Conservation (phyloP, 805 yeast species). For the Kazachstania africana region DNA sequence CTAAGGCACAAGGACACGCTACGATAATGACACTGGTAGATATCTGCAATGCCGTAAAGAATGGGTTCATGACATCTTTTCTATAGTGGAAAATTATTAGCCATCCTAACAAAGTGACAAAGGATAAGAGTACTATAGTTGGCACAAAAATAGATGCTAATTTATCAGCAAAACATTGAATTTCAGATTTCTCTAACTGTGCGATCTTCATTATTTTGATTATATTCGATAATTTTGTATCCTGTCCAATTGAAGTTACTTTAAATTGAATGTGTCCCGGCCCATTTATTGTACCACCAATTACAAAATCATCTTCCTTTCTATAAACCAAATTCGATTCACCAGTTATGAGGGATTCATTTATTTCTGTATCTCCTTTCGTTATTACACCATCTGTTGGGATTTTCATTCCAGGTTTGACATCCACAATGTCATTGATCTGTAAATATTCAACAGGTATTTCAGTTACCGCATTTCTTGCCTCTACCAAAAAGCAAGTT, state of each 20-base stretch:
- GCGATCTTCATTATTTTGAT: constrained; percentile 81
- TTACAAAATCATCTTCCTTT: constrained; percentile 44
- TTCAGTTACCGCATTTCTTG: constrained; percentile 2
- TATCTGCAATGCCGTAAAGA: constrained; percentile 45
- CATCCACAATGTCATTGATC: constrained; percentile 59
- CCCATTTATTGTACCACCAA: constrained; percentile 89
- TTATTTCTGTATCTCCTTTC: constrained; percentile 70
- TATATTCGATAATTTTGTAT: constrained; percentile 79
- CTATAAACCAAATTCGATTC: constrained; percentile 74
- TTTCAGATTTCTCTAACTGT: constrained; percentile 79
- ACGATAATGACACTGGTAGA: constrained; percentile 90
- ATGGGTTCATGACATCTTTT: background rate
- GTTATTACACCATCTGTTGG: constrained; percentile 86
- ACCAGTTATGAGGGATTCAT: constrained; percentile 87
- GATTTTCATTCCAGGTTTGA: constrained; percentile 76
- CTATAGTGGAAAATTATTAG: background rate
- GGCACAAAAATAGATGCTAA: constrained; percentile 84
- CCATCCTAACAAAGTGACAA: constrained; percentile 61
- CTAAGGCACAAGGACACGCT: constrained; percentile 97
- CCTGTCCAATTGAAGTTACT: constrained; percentile 64
- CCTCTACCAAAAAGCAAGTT: constrained; percentile 46
- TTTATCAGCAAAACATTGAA: constrained; percentile 78
- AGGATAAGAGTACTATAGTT: constrained; percentile 46
- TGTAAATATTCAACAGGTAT: constrained; percentile 63
- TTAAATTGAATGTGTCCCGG: constrained; percentile 56